Base-by-base conservation (phyloP, 768 basidiomycete species). In the Piloderma croceum region DNA sequence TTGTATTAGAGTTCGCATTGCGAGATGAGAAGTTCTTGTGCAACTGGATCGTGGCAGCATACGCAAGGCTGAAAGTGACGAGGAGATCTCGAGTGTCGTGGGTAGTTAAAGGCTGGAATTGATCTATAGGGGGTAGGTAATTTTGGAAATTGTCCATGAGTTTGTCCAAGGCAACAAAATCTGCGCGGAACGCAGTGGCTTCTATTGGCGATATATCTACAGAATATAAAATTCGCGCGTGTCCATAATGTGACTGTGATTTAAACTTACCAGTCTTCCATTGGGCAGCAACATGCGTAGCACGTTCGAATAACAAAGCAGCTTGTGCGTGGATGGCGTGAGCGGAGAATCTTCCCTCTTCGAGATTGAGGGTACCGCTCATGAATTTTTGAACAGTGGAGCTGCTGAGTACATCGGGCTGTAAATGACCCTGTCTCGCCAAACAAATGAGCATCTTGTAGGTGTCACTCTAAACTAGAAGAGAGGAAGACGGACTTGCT, bases 11-110 rank as follows among this genome's bases (percentile, higher is more conserved):
- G n/a, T n/a, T n/a, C n/a, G 45, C 41, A 29, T 58, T 58, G 5
- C 64, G 52, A 42, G 70, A 69, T 6, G 67, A 61, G 48, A 75
- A 76, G 5, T 66, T 63, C 42, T 64, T 64, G 36, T 77, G 73
- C 18, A 79, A 65, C 52, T 73, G 73, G 50, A 77, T 75, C 3
- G 64, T 64, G 24, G 76, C 73, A 2, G 68, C 67, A 23, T 73
- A 63, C 13, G 68, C 62, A 15, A 79, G 58, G 20, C 71, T 66
- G 49, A 74, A 74, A 3, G 67, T 69, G 23, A 77, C 56, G 19
- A 73, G 45, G 15, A 69, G 42, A 20, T 58, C 61, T 15, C 72
- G 57, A 36, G 61, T 5, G 62, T 53, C 10, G 45, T 42, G 15
- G 27, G 27, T 29, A 15, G 9, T n/a, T n/a, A n/a, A n/a, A n/a